These are phyloP conservation scores for Gracilaria gracilis DNA, from an alignment of 23 red algal species.

Conservation along the genomic window DNA sequence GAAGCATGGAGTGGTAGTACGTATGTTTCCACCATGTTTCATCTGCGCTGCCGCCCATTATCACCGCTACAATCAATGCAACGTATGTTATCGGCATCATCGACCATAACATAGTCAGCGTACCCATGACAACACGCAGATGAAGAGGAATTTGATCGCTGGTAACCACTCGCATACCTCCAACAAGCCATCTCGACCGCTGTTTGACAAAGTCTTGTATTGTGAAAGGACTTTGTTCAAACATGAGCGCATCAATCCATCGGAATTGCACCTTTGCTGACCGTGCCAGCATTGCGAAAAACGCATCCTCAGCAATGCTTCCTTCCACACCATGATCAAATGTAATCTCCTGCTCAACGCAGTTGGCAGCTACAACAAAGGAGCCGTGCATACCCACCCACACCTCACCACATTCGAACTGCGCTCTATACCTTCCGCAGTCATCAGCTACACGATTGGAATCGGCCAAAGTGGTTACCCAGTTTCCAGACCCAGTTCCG, in stretches of 20 bases:
- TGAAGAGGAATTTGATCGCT: slow-evolving; percentile 36
- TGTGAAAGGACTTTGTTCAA: slow-evolving; percentile 79
- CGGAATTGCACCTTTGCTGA: slow-evolving; percentile 55
- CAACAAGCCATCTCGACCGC: slow-evolving; percentile 77
- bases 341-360: slow-evolving; percentile 64
- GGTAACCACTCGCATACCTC: slow-evolving; percentile 50
- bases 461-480: slow-evolving; percentile 80
- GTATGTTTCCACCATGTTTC: slow-evolving; percentile 18
- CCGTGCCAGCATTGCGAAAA: slow-evolving; percentile 73
- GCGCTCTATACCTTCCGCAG: slow-evolving; percentile 66
- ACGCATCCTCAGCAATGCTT: slow-evolving; percentile 80
- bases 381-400: slow-evolving; percentile 90
- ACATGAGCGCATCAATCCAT: slow-evolving; percentile 83
- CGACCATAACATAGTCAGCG: slow-evolving; percentile 58
- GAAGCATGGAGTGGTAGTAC: slow-evolving; percentile 51
- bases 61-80: slow-evolving; percentile 40
- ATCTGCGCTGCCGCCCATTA: slow-evolving; percentile 1
- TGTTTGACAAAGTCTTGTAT: slow-evolving; percentile 78
- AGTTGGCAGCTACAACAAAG: slow-evolving; percentile 69
- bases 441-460: slow-evolving; percentile 76
- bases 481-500: slow-evolving; percentile 31
- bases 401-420: slow-evolving; percentile 70
- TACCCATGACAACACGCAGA: slow-evolving; percentile 47
- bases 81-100: slow-evolving; percentile 71
- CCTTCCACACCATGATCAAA: slow-evolving; percentile 80